Conservation (phyloP, 2,329 filamentous ascomycete species). For the Acephala macrosclerotiorum region DNA sequence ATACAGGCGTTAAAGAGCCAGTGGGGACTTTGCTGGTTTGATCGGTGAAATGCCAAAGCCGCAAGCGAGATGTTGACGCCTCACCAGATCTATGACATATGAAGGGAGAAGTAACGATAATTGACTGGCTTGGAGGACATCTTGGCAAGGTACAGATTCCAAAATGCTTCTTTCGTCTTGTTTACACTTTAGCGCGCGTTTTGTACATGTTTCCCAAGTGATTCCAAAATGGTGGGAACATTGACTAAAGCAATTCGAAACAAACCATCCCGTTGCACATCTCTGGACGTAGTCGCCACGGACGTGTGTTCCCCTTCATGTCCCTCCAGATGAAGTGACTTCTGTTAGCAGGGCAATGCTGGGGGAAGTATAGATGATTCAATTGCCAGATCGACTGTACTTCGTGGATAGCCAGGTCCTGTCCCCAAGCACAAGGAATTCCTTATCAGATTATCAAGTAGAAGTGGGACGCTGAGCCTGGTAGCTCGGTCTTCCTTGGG, state of each 20-base stretch:
- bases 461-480: conserved; percentile 6
- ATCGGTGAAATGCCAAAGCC: background rate
- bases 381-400: conserved; percentile 10
- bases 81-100: background rate
- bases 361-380: conserved; percentile 7
- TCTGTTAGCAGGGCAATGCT: background rate
- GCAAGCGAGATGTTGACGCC: background rate
- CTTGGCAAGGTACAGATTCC: background rate
- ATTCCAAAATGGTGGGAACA: background rate
- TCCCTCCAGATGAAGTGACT: background rate
- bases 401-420: conserved; percentile 16
- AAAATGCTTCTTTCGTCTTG: background rate
- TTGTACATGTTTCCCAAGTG: background rate
- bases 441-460: conserved; percentile 12
- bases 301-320: background rate
- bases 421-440: conserved; percentile 17
- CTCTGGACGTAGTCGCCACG: background rate
- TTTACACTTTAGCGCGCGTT: background rate
- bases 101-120: background rate
- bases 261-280: background rate
- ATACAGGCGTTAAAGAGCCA: background rate
- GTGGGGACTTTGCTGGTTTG: background rate
- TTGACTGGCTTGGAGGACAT: background rate
- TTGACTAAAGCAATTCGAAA: background rate
- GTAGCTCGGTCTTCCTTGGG: background rate